Percentiles rank a stretch among this genome's conserved stretches.
phyloP scores from a whole-genome alignment of 2,329 filamentous ascomycete species.

The Westerdykella sp. region DNA sequence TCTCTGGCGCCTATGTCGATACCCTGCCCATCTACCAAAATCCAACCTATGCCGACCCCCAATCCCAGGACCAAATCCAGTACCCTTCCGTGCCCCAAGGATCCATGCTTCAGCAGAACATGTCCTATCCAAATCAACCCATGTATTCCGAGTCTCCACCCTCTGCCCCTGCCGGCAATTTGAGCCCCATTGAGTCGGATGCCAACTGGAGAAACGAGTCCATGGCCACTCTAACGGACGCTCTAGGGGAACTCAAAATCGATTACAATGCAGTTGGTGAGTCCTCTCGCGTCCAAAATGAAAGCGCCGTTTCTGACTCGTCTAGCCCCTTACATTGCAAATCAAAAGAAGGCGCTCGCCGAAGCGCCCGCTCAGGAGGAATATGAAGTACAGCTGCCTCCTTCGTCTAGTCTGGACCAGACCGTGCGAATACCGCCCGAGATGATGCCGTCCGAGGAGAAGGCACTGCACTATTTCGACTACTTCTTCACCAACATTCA shows the following conservation, averaged over 20 bases:
- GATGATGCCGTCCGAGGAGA: constrained; percentile 84
- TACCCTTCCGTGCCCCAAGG: constrained; percentile 32
- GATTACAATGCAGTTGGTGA: constrained; percentile 79
- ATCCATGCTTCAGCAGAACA: constrained; percentile 26
- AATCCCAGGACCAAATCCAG: constrained; percentile 30
- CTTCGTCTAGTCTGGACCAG: constrained; percentile 61
- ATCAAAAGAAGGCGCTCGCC: constrained; percentile 51
- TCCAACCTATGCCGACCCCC: constrained; percentile 30
- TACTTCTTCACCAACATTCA: constrained; percentile 89
- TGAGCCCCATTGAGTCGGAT: constrained; percentile 47
- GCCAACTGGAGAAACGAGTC: constrained; percentile 33
- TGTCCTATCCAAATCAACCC: constrained; percentile 30
- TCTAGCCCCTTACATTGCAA: constrained; percentile 75
- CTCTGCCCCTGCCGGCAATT: constrained; percentile 20
- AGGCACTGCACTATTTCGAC: constrained; percentile 76
- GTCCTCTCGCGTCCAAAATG: constrained; percentile 19
- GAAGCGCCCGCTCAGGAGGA: constrained; percentile 64
- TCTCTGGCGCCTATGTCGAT: constrained; percentile 26
- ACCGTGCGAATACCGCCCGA: constrained; percentile 85
- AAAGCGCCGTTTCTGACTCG: constrained; percentile 12
- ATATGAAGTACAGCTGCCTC: constrained; percentile 63
- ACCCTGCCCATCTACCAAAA: constrained; percentile 31
- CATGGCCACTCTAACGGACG: constrained; percentile 65
- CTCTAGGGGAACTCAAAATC: constrained; percentile 80
- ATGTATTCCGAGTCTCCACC: constrained; percentile 28